Conservation (phyloP, 2,329 filamentous ascomycete genomes). For the Ceratocystis huliohia region DNA sequence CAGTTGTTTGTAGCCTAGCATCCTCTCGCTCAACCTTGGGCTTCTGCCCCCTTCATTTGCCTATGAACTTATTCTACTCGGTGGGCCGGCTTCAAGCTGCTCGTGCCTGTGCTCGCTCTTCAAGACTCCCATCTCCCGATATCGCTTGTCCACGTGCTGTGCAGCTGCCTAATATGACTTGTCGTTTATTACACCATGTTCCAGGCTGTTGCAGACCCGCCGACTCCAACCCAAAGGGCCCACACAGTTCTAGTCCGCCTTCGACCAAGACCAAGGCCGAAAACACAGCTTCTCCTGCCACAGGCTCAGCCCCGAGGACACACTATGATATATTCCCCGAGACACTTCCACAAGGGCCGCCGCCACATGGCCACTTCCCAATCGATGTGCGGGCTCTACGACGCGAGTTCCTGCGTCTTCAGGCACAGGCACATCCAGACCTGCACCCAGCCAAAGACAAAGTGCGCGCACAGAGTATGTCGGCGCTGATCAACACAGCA, state of each 20-base stretch:
- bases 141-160: not conserved
- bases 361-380: slow-evolving; percentile 61
- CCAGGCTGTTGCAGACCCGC: slow-evolving; percentile 22
- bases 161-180: not conserved
- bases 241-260: not conserved
- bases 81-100: slow-evolving; percentile 8
- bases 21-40: not conserved
- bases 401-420: slow-evolving; percentile 74
- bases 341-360: slow-evolving; percentile 64
- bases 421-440: slow-evolving; percentile 66
- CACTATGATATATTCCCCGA: slow-evolving; percentile 83
- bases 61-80: slow-evolving; percentile 7
- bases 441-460: slow-evolving; percentile 41
- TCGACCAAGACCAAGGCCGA: not conserved
- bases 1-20: not conserved
- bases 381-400: slow-evolving; percentile 60
- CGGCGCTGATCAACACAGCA: slow-evolving; percentile 76
- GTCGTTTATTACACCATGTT: not conserved
- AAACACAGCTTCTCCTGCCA: not conserved
- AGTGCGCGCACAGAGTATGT: slow-evolving; percentile 59
- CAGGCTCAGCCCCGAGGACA: slow-evolving; percentile 31
- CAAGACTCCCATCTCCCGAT: not conserved
- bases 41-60: not conserved
- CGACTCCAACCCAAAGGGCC: slow-evolving; percentile 7
- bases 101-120: slow-evolving; percentile 7